These are phyloP conservation scores for Metrosideros polymorpha DNA, from an alignment of 441 rosid species.

Conservation along the genomic window DNA sequence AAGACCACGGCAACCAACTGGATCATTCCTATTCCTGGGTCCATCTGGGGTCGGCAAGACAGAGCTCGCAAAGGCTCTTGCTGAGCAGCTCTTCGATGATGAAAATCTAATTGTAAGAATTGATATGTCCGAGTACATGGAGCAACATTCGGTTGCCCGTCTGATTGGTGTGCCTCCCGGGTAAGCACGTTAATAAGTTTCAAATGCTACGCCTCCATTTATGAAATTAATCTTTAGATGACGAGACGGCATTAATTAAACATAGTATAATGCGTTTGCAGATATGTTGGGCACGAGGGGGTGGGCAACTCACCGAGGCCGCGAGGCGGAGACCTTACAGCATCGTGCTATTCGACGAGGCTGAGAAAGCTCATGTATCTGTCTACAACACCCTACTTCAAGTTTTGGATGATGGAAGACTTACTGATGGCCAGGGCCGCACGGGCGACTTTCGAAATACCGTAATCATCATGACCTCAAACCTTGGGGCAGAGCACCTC, in stretches of 20 bases:
- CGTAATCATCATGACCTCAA: constrained; percentile 80
- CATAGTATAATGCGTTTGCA: neutral
- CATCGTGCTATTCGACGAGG: constrained; percentile 80
- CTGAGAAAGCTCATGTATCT: constrained; percentile 79
- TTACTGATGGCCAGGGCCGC: constrained; percentile 87
- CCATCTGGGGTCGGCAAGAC: constrained; percentile 98
- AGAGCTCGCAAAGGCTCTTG: constrained; percentile 92
- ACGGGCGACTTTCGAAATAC: constrained; percentile 75
- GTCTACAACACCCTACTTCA: constrained; percentile 86
- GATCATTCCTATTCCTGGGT: constrained; percentile 83
- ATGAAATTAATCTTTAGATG: neutral
- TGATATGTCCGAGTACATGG: constrained; percentile 96
- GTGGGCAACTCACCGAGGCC: constrained; percentile 93
- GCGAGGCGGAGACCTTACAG: constrained; percentile 87
- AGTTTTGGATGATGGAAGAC: constrained; percentile 81
- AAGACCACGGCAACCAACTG: constrained; percentile 95
- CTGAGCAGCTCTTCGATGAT: constrained; percentile 88
- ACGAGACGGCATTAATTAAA: neutral
- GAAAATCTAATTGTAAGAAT: constrained; percentile 76
- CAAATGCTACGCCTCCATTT: neutral
- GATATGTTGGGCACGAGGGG: constrained; percentile 94
- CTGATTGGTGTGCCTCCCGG: constrained; percentile 95
- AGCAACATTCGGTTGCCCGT: constrained; percentile 83
- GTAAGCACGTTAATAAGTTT: constrained; percentile 13
- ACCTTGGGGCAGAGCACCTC: constrained; percentile 87